These are phyloP conservation scores for Sarcomyxa edulis DNA, from an alignment of 768 basidiomycete species.

Conservation along the genomic window DNA sequence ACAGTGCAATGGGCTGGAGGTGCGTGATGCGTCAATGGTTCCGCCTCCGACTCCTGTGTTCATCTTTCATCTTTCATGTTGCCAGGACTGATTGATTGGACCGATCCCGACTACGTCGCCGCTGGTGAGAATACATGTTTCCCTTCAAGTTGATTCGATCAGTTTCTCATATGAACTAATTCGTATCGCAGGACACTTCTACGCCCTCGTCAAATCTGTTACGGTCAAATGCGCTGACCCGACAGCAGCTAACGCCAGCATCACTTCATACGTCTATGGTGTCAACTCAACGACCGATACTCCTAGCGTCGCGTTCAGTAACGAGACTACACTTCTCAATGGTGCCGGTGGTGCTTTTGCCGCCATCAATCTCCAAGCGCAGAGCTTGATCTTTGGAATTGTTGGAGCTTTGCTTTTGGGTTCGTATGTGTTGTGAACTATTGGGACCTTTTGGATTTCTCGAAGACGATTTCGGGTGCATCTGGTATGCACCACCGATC, in stretches of 20 bases:
- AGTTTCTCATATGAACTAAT: background rate
- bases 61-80: background rate
- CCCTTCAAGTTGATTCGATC: background rate
- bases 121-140: constrained; percentile 37
- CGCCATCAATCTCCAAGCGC: too few species aligned
- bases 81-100: constrained; percentile 75
- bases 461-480: too few species aligned
- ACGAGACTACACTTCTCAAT: constrained; percentile 49
- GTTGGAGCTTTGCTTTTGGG: constrained; percentile 17
- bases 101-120: constrained; percentile 67
- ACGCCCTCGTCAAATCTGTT: constrained; percentile 56
- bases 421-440: constrained; percentile 16
- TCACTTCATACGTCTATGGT: constrained; percentile 63
- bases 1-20: constrained; percentile 79
- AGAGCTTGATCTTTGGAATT: too few species aligned
- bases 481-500: too few species aligned
- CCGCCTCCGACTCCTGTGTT: background rate
- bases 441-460: too few species aligned
- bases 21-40: constrained; percentile 8
- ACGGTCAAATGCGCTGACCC: constrained; percentile 60
- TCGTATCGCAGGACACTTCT: constrained; percentile 56
- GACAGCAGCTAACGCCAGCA: constrained; percentile 30
- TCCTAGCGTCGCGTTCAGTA: constrained; percentile 54
- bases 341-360: constrained; percentile 25
- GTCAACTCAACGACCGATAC: constrained; percentile 45